Conservation (phyloP, 257 asterid genomes). For the Ilex asprella region DNA sequence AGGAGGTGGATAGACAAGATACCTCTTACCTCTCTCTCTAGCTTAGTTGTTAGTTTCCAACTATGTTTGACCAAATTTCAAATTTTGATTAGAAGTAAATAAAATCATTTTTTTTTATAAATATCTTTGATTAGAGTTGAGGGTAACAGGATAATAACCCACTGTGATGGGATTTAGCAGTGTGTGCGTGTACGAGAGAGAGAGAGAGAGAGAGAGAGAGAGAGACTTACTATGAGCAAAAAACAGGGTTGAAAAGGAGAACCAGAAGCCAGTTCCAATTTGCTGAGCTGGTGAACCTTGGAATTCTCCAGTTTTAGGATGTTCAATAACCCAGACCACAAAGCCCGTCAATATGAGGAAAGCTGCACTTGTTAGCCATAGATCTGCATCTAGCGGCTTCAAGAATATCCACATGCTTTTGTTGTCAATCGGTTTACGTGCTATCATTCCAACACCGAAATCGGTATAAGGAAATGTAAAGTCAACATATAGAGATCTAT, state of each 20-base stretch:
- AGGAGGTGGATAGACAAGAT: too few species aligned
- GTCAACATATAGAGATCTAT: conserved; percentile 20
- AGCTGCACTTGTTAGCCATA: conserved; percentile 17
- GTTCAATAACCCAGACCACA: conserved; percentile 34
- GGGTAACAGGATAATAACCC: too few species aligned
- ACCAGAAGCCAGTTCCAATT: conserved; percentile 22
- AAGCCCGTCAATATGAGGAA: conserved; percentile 16
- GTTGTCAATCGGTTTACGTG: background rate
- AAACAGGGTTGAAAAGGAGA: conserved; percentile 21
- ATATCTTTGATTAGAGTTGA: too few species aligned
- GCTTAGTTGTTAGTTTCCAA: too few species aligned
- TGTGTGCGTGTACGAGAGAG: too few species aligned
- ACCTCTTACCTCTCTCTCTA: too few species aligned
- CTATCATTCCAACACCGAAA: conserved; percentile 15
- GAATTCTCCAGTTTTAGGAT: conserved; percentile 18
- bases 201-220: too few species aligned
- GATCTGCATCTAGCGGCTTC: conserved; percentile 10
- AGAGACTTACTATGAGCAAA: conserved; percentile 29
- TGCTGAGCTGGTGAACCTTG: conserved; percentile 18
- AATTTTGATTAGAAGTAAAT: too few species aligned
- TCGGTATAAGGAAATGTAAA: conserved; percentile 22
- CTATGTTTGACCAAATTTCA: too few species aligned
- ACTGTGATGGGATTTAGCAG: too few species aligned
- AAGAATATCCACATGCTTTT: conserved; percentile 18
- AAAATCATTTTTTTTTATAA: too few species aligned